Evolutionary conservation across 495 filamentous ascomycete species (phyloP).

Genomic region (Penicillium tannophilum): DNA sequence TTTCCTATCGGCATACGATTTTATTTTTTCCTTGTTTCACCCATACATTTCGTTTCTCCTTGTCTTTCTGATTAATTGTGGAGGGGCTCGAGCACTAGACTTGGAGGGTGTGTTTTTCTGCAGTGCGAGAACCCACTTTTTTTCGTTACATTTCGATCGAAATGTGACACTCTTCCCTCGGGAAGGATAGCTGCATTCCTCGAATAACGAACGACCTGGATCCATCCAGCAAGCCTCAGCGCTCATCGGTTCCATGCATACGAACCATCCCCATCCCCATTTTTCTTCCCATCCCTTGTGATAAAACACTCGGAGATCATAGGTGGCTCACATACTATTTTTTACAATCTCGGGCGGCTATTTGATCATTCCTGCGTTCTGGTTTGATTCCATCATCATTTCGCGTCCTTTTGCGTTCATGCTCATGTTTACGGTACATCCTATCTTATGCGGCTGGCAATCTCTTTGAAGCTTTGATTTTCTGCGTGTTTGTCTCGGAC

Average conservation of each 20-base stretch:
- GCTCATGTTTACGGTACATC: slow-evolving; percentile 27
- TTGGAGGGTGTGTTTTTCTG: not conserved
- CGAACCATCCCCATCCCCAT: slow-evolving; percentile 4
- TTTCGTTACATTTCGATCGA: not conserved
- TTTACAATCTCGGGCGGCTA: slow-evolving; percentile 38
- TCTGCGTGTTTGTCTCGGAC: slow-evolving; percentile 20
- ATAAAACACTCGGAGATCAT: not conserved
- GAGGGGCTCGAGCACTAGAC: slow-evolving; percentile 3
- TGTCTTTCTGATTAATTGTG: slow-evolving; percentile 21
- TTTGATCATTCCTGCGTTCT: slow-evolving; percentile 18
- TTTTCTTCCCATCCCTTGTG: slow-evolving; percentile 1
- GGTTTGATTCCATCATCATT: not conserved
- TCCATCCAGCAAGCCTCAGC: not conserved
- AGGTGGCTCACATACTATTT: slow-evolving; percentile 17
- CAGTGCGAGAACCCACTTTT: not conserved
- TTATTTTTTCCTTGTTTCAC: slow-evolving; percentile 19
- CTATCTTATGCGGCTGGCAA: slow-evolving; percentile 33
- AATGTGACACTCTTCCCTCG: not conserved
- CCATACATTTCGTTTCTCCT: slow-evolving; percentile 24
- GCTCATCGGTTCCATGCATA: slow-evolving; percentile 4
- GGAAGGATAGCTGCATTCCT: not conserved
- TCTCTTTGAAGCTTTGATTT: slow-evolving; percentile 19
- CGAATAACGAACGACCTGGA: not conserved
- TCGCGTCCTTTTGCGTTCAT: slow-evolving; percentile 24
- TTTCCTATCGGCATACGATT: slow-evolving; percentile 28